Base-by-base conservation (phyloP, 176 grass and related monocot genomes). In the Musa beccarii region DNA sequence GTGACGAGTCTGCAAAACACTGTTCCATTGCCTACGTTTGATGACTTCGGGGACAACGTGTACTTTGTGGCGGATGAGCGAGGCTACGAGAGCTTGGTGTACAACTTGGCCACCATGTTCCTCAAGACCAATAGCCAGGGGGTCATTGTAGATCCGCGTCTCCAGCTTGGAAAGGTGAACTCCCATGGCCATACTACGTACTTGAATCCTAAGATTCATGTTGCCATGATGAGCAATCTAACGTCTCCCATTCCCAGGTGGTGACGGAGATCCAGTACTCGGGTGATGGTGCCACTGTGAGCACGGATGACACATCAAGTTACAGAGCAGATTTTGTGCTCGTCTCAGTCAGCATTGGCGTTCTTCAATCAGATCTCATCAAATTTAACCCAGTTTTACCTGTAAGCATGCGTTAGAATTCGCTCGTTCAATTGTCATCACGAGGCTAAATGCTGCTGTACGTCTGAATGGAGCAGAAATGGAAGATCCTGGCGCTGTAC, bases 1-100 rank as follows among this genome's bases (percentile, higher is more conserved):
- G 66, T 84, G 51, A 90, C 88, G 9, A 90, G 88, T 64, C 75
- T 87, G 72, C 88, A 90, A 63, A 86, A 84, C 52, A 90, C 84
- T 1, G 51, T 81, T 13, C 84, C 84, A 15, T 59, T 76, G 71
- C 25, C 79, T 19, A 22, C 20, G 6, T 43, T 43, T 43, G 34
- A 43, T 43, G 34, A 79, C 54, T 86, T 89, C 8, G 87, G 87
- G 0, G 84, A 89, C 1, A 81, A 84, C 17, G 14, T 78, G 0
- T 54, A 83, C 71, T 89, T 86, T 49, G 81, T 89, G 72, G 84
- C 81, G 3, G 87, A 89, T 73, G 77, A 86, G 65, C 76, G 78
- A 3, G 87, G 84, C 2, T 89, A 81, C 20, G 80, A 89, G 63
- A 83, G 34, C 34, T 43, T 43, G 34, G 34, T 43, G 34, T 43